Evolutionary conservation across 129 eudicot species (phyloP), one percentile per base, ranked within the genome.

Genomic region (Logfia minima): DNA sequence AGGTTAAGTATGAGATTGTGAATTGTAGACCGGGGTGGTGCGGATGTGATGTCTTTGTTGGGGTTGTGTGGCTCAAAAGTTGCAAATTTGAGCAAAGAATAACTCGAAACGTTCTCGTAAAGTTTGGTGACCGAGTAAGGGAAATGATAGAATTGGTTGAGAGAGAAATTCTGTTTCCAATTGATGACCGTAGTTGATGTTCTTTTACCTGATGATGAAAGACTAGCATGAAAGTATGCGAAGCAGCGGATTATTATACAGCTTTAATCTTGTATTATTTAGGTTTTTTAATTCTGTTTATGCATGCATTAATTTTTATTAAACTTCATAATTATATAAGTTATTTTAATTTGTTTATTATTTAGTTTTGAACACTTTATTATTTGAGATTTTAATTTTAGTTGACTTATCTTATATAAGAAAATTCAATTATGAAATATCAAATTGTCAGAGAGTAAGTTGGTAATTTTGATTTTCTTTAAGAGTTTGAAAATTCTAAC

Each of bases 11-110:
- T 72, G 80, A 89, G 69, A 66, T 87, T 0, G 81, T 81, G 82
- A 80, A 80, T 39, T 28, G 77, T 28, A 59, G 78, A 55, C 74
- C 81, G 17, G 72, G 84, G 37, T 73, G 87, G 75, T 89, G 96
- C 80, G 69, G 66, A 61, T 90, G 91, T 39, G 91, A 84, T 66
- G 89, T 87, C 4, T 86, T 58, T 74, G 76, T 91, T 26, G 97
- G 93, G 31, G 84, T 93, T 5, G 77, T 70, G 68, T 93, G 98
- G 98, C 82, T 93, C 67, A 55, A 55, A 18, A 55, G 24, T 55
- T 55, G 61, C 23, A n/a, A n/a, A n/a, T 55, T 55, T 55, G 61
- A 93, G 80, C 90, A 68, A 82, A 85, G 0, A 77, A 55, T 55
- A 18, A 55, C 61, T 55, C 61, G 24, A 55, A 55, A 55, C 61